Conservation (phyloP, 2,329 filamentous ascomycete genomes). For the Ascochyta clinopodiicola region DNA sequence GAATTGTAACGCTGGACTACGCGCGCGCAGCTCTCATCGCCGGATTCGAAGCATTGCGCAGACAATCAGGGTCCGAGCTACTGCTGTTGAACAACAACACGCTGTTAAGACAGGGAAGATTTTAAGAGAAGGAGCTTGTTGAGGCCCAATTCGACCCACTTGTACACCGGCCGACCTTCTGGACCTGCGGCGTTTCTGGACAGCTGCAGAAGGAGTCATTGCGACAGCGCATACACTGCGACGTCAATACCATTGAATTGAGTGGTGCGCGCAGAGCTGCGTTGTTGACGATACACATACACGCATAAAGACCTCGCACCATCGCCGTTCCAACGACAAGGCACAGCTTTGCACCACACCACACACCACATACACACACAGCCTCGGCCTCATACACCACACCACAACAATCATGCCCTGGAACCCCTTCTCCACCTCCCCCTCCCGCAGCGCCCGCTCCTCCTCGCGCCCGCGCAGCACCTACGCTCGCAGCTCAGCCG, state of each 20-base stretch:
- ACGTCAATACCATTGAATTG: not conserved
- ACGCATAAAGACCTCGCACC: not conserved
- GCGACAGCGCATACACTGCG: conserved; percentile 7
- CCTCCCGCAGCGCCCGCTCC: conserved; percentile 24
- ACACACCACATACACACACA: not conserved
- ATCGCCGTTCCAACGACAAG: not conserved
- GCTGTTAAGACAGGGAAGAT: conserved; percentile 5
- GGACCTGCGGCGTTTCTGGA: conserved; percentile 11
- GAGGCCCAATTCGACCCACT: conserved; percentile 29
- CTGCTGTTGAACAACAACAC: conserved; percentile 7
- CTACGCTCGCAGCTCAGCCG: conserved; percentile 37
- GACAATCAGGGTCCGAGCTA: conserved; percentile 4
- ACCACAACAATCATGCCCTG: conserved; percentile 41
- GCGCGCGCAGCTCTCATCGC: not conserved
- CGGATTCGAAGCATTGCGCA: not conserved
- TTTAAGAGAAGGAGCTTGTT: conserved; percentile 5
- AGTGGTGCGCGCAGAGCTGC: not conserved
- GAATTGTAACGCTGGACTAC: not conserved
- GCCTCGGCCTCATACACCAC: conserved; percentile 9
- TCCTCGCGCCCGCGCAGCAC: conserved; percentile 26
- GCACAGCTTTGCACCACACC: no score
- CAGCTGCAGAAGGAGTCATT: conserved; percentile 2
- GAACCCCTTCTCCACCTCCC: conserved; percentile 42
- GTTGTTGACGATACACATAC: not conserved
- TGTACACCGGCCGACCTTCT: conserved; percentile 14